These are phyloP conservation scores for Brassica napus DNA, from an alignment of 345 rosid species.

Conservation along the genomic window DNA sequence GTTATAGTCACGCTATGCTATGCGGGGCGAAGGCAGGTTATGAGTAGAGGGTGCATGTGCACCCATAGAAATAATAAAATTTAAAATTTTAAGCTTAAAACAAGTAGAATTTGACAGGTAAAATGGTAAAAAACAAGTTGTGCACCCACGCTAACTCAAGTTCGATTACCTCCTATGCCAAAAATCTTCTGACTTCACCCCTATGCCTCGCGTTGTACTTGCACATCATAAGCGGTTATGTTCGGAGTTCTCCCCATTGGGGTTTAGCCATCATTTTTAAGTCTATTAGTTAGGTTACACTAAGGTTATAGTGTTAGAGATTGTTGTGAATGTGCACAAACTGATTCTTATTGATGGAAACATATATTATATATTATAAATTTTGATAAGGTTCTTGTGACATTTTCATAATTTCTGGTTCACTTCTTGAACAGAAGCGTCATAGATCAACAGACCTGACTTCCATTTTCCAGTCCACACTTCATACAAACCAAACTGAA, in stretches of 20 bases:
- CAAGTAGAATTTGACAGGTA: too few relatives aligned
- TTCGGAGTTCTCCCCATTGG: slow-evolving; percentile 31
- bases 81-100: too few relatives aligned
- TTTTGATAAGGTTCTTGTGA: neutral
- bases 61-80: too few relatives aligned
- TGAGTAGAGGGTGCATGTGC: too few relatives aligned
- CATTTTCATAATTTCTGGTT: neutral
- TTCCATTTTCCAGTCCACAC: slow-evolving; percentile 82
- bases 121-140: too few relatives aligned
- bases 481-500: slow-evolving; percentile 73
- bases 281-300: too few relatives aligned
- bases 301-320: too few relatives aligned
- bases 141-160: too few relatives aligned
- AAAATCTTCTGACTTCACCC: too few relatives aligned
- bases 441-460: slow-evolving; percentile 58
- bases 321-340: neutral
- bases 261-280: slow-evolving; percentile 29
- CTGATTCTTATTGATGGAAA: slow-evolving; percentile 29
- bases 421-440: slow-evolving; percentile 42
- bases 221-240: slow-evolving; percentile 46
- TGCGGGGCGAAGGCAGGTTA: too few relatives aligned
- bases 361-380: neutral
- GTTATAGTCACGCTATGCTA: slow-evolving; percentile 65
- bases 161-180: too few relatives aligned
- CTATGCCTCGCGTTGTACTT: slow-evolving; percentile 78